phyloP scores from a whole-genome alignment of 2,329 filamentous ascomycete genomes.

The Aspergillus tubingensis region DNA sequence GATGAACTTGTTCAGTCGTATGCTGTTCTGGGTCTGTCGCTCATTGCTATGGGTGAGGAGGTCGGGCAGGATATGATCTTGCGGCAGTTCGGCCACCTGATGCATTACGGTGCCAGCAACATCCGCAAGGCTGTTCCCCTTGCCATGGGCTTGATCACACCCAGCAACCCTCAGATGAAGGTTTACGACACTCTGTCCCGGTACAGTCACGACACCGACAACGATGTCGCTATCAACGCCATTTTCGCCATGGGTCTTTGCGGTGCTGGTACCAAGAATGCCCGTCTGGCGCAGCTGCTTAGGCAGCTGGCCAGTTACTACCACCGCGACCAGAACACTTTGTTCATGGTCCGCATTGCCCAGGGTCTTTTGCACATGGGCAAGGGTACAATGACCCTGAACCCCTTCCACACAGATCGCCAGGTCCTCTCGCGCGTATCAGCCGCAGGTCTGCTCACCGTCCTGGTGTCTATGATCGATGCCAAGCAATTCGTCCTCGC shows the following conservation, averaged over 20 bases:
- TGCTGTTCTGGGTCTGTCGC: conserved; percentile 86
- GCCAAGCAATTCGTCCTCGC: conserved; percentile 79
- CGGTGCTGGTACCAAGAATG: conserved; percentile 97
- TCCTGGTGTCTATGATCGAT: conserved; percentile 91
- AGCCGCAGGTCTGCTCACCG: conserved; percentile 83
- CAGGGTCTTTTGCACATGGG: conserved; percentile 98
- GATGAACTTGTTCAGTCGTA: conserved; percentile 96
- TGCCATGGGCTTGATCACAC: conserved; percentile 93
- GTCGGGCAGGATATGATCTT: conserved; percentile 99
- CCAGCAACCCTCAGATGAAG: conserved; percentile 99
- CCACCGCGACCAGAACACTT: conserved; percentile 89
- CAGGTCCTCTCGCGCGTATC: conserved; percentile 92
- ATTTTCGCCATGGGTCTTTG: conserved; percentile 99
- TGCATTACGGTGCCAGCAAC: conserved; percentile 98
- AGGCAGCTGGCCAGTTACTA: conserved; percentile 97
- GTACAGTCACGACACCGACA: conserved; percentile 98
- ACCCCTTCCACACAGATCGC: conserved; percentile 98
- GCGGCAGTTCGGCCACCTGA: conserved; percentile 93
- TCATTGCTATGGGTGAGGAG: conserved; percentile 98
- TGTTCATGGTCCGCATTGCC: conserved; percentile 99
- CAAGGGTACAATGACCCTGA: conserved; percentile 93
- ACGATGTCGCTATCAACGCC: conserved; percentile 95
- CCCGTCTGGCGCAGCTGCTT: conserved; percentile 88
- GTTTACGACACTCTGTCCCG: conserved; percentile 96
- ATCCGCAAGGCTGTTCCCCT: conserved; percentile 95